Percentiles rank a stretch among this genome's conserved stretches.
These are phyloP conservation scores for Lactarius deliciosus DNA, from an alignment of 768 basidiomycete genomes.

Conservation along the genomic window DNA sequence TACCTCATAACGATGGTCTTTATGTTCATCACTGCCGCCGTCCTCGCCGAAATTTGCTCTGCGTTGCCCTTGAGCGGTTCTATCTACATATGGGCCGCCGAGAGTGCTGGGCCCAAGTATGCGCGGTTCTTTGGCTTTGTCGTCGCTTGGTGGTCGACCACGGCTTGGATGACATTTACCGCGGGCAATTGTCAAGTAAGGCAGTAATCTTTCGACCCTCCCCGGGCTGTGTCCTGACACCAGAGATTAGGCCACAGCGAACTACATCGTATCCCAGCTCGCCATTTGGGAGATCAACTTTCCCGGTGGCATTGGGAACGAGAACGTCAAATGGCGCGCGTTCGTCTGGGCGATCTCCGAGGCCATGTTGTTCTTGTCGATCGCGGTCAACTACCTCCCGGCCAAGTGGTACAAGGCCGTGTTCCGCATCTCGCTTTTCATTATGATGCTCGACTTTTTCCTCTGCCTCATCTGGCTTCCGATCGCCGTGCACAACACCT, in stretches of 20 bases:
- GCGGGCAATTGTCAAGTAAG: slow-evolving; percentile 85
- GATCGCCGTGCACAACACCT: slow-evolving; percentile 84
- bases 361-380: slow-evolving; percentile 61
- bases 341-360: slow-evolving; percentile 85
- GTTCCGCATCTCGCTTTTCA: slow-evolving; percentile 70
- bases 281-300: slow-evolving; percentile 78
- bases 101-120: slow-evolving; percentile 85
- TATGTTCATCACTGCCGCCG: slow-evolving; percentile 84
- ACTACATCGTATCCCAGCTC: slow-evolving; percentile 85
- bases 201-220: not conserved
- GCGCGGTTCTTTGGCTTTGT: slow-evolving; percentile 85
- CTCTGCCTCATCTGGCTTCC: slow-evolving; percentile 91
- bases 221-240: not conserved
- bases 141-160: slow-evolving; percentile 92
- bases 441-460: slow-evolving; percentile 86
- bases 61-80: slow-evolving; percentile 85
- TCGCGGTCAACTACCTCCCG: slow-evolving; percentile 84
- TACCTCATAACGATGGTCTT: slow-evolving; percentile 80
- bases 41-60: slow-evolving; percentile 89
- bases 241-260: slow-evolving; percentile 68
- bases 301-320: slow-evolving; percentile 70
- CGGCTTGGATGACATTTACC: slow-evolving; percentile 95
- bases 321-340: slow-evolving; percentile 82
- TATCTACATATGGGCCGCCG: slow-evolving; percentile 94
- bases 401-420: slow-evolving; percentile 69